Conservation (phyloP, 1,284 basidiomycete genomes). For the Cutaneotrichosporon sp. region DNA sequence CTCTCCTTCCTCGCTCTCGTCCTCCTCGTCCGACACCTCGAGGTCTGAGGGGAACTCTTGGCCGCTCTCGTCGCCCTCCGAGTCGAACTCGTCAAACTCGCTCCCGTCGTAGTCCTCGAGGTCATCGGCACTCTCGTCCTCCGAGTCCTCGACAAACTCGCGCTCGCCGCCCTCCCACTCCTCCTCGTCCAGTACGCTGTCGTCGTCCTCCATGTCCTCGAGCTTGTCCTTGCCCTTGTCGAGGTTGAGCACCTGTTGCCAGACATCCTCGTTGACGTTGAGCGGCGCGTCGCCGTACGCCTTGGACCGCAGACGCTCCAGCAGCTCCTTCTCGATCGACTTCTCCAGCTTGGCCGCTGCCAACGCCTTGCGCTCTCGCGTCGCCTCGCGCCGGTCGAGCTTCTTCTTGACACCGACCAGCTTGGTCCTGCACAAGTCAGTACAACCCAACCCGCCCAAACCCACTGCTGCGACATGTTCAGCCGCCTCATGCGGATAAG, state of each 20-base stretch:
- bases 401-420: slow-evolving; percentile 96
- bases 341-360: slow-evolving; percentile 90
- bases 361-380: slow-evolving; percentile 90
- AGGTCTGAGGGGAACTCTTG: slow-evolving; percentile 45
- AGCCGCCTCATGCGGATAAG: slow-evolving; percentile 95
- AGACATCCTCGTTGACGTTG: slow-evolving; percentile 97
- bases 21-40: slow-evolving; percentile 42
- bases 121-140: slow-evolving; percentile 54
- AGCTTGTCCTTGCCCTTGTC: slow-evolving; percentile 56
- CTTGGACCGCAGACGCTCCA: slow-evolving; percentile 90
- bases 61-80: slow-evolving; percentile 29
- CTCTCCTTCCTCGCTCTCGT: slow-evolving; percentile 49
- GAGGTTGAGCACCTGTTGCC: slow-evolving; percentile 80
- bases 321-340: slow-evolving; percentile 91
- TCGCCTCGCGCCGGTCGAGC: slow-evolving; percentile 86
- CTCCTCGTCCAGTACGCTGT: slow-evolving; percentile 55
- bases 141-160: slow-evolving; percentile 75
- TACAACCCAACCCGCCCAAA: background rate
- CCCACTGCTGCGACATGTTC: slow-evolving; percentile 81
- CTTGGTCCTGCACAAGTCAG: slow-evolving; percentile 62
- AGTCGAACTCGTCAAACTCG: slow-evolving; percentile 45
- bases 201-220: slow-evolving; percentile 55
- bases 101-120: slow-evolving; percentile 57
- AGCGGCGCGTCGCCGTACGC: slow-evolving; percentile 96
- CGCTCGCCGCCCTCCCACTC: slow-evolving; percentile 54